Conservation (phyloP, 1,284 basidiomycete species). For the Moesziomyces sp. region DNA sequence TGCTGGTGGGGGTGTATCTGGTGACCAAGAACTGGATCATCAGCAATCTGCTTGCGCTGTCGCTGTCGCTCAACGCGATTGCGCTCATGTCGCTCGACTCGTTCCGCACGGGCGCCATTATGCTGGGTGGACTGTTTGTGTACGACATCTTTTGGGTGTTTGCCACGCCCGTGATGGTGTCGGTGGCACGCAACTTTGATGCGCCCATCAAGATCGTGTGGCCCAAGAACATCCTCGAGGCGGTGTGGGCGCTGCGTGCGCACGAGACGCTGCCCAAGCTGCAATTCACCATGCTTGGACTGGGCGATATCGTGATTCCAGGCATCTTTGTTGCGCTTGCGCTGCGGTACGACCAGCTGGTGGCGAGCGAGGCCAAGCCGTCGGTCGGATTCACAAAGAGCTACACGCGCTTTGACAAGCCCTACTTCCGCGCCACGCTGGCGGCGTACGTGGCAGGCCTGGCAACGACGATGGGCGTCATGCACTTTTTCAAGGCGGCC, state of each 20-base stretch:
- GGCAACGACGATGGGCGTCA: conserved; percentile 82
- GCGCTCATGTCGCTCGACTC: conserved; percentile 86
- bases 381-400: conserved; percentile 48
- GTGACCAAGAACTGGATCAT: conserved; percentile 75
- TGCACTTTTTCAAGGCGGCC: conserved; percentile 82
- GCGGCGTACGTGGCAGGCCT: conserved; percentile 83
- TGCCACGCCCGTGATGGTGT: conserved; percentile 66
- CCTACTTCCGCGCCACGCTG: conserved; percentile 82
- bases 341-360: conserved; percentile 82
- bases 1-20: conserved; percentile 78
- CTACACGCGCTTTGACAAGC: conserved; percentile 73
- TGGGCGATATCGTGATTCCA: conserved; percentile 89
- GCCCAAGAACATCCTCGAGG: conserved; percentile 67
- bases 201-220: conserved; percentile 79
- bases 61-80: conserved; percentile 85
- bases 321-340: conserved; percentile 90
- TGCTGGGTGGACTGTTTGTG: conserved; percentile 72
- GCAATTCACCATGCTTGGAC: conserved; percentile 89
- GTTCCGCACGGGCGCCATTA: conserved; percentile 85
- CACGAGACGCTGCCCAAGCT: conserved; percentile 46
- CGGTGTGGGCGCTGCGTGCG: conserved; percentile 18
- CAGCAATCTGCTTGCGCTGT: conserved; percentile 83
- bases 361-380: conserved; percentile 69
- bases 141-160: conserved; percentile 68
- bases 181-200: conserved; percentile 88